Conservation (phyloP, 1,284 basidiomycete species). For the Neolentinus lepideus region DNA sequence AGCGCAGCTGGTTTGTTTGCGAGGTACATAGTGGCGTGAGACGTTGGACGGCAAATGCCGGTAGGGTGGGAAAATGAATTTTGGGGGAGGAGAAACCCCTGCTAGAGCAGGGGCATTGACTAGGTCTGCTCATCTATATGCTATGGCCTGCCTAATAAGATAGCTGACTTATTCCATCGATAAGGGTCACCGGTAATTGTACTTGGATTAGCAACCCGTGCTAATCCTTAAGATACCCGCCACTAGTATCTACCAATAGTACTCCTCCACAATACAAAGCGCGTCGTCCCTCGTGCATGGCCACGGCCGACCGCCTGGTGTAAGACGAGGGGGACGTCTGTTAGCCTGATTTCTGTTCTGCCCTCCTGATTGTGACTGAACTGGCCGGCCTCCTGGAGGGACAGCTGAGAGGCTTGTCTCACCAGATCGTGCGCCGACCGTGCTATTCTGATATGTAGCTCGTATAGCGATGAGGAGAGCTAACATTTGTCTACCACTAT, state of each 20-base stretch:
- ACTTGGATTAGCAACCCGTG: neutral
- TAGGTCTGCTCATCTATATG: too few species aligned
- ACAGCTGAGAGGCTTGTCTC: neutral
- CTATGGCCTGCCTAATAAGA: too few species aligned
- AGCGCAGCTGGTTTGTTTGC: too few species aligned
- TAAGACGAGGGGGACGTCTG: conserved; percentile 22
- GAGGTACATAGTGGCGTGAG: too few species aligned
- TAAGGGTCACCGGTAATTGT: neutral
- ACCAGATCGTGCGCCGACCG: neutral
- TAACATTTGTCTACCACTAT: conserved; percentile 6
- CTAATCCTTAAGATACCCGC: neutral
- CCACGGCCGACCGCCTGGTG: conserved; percentile 30
- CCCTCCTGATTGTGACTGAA: conserved; percentile 16
- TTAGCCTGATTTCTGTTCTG: conserved; percentile 14
- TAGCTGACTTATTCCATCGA: conserved; percentile 5
- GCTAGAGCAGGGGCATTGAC: too few species aligned
- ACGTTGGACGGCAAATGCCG: too few species aligned
- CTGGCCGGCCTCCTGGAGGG: conserved; percentile 9
- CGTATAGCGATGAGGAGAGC: conserved; percentile 26
- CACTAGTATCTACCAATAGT: conserved; percentile 42
- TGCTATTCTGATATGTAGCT: conserved; percentile 8
- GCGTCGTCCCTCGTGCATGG: conserved; percentile 51
- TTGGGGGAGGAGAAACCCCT: too few species aligned
- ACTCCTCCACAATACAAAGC: conserved; percentile 70
- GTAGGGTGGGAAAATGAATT: too few species aligned